Evolutionary conservation across 2,329 filamentous ascomycete species (phyloP), one percentile per base, ranked within the genome.

Genomic region (Zymoseptoria crescenta): DNA sequence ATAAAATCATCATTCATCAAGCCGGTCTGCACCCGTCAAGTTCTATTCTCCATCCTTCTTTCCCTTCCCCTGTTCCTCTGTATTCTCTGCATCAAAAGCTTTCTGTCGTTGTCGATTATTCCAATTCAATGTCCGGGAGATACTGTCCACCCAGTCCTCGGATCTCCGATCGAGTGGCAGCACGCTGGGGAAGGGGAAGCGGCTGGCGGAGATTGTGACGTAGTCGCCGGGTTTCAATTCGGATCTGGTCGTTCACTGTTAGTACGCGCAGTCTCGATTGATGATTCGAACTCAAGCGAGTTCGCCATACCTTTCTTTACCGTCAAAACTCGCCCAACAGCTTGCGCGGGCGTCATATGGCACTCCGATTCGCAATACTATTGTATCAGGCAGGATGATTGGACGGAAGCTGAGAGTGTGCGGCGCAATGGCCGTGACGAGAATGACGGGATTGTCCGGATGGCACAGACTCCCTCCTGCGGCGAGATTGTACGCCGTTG

Each of bases 311-410:
- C 91, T 85, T 78, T 96, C 91, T 62, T 91, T 83, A 1, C 94
- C 94, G 74, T 99, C 94, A 72, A 99, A 99, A 74, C 91, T 96
- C n/a, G 92, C 94, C 93, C 94, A 99, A 49, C 88, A 92, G 66
- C 85, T 88, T 4, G 91, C 91, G 54, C 94, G 81, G 8, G 92
- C 90, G 73, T 95, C 87, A 73, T 96, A 97, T 0, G 94, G 94
- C n/a, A 97, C 92, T 9, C 93, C 94, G 19, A 96, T 82, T 45
- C 94, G 85, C 60, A 99, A 79, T 1, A 97, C 93, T 62, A 97
- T 96, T 0, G 93, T 96, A 75, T 99, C 94, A 0, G 94, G 94
- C 2, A 97, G 80, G 69, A 97, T 94, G 68, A 97, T 94, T n/a
- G 93, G 93, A 9, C 94, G 83, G 80, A 97, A 97, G 2, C 90